A percentile compares a stretch with the other conserved stretches of the same genome.
Evolutionary conservation across 2,329 filamentous ascomycete genomes (phyloP).

Genomic region (Meredithiella fracta): DNA sequence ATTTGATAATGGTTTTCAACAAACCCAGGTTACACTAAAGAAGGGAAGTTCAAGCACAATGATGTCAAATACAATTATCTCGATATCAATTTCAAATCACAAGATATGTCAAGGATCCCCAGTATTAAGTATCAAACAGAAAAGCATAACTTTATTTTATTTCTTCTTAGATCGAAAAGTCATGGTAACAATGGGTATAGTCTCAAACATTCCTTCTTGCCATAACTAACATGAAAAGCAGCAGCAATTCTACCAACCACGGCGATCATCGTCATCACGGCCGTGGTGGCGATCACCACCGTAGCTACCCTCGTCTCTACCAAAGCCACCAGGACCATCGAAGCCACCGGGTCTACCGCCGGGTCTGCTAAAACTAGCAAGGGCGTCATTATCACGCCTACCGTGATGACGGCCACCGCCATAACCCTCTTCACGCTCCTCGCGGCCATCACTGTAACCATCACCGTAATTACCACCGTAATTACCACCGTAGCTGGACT

Average conservation of each 20-base stretch:
- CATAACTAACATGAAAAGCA: neutral
- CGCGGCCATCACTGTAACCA: slow-evolving; percentile 15
- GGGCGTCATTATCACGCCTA: no score
- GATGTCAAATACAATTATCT: neutral
- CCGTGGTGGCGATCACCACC: slow-evolving; percentile 5
- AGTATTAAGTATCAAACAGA: neutral
- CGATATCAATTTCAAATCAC: no score
- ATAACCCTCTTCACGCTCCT: slow-evolving; percentile 14
- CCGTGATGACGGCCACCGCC: slow-evolving; percentile 5
- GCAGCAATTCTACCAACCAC: slow-evolving; percentile 12
- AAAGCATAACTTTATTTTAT: neutral
- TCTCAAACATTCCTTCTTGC: neutral
- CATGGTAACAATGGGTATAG: slow-evolving; percentile 2
- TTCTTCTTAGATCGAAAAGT: neutral
- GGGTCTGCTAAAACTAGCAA: no score
- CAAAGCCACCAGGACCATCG: slow-evolving; percentile 14
- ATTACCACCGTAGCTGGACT: slow-evolving; percentile 17
- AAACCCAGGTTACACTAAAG: neutral
- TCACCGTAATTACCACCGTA: slow-evolving; percentile 15
- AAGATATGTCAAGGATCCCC: no score
- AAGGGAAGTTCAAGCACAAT: neutral
- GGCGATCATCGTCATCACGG: slow-evolving; percentile 10
- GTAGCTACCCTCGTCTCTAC: slow-evolving; percentile 15
- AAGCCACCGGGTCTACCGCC: slow-evolving; percentile 5
- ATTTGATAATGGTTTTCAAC: no score